Percentiles rank a stretch among this genome's conserved stretches.
Evolutionary conservation across 306 rosid species (phyloP).

Genomic region (Vigna mungo): DNA sequence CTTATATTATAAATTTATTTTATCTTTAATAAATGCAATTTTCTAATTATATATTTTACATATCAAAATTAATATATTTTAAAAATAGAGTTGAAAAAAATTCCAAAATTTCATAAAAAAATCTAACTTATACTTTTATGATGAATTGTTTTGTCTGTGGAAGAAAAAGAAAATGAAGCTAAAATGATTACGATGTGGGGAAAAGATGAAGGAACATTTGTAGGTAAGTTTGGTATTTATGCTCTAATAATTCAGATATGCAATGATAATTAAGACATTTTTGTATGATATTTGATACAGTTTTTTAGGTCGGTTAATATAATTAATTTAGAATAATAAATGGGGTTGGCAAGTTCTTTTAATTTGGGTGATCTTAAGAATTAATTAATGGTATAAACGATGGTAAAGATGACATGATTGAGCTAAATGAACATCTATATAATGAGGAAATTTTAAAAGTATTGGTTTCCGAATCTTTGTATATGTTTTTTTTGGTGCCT

Average conservation of each 20-base stretch:
- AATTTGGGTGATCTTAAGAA: constrained; percentile 32
- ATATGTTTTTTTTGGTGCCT: constrained; percentile 27
- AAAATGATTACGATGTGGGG: background rate
- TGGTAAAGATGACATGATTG: constrained; percentile 35
- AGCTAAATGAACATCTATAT: constrained; percentile 50
- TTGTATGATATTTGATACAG: constrained; percentile 60
- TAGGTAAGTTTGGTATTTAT: constrained; percentile 30
- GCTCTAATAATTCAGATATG: constrained; percentile 45
- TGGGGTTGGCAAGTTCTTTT: constrained; percentile 32
- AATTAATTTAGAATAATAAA: constrained; percentile 44
- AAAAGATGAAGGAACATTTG: constrained; percentile 26
- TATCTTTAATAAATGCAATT: too few species aligned
- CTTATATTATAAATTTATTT: too few species aligned
- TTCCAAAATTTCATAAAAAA: too few species aligned
- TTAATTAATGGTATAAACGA: constrained; percentile 6
- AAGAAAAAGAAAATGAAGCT: too few species aligned
- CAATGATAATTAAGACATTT: constrained; percentile 39
- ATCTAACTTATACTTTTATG: too few species aligned
- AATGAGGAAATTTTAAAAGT: constrained; percentile 9
- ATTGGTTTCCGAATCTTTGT: constrained; percentile 34
- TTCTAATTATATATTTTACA: too few species aligned
- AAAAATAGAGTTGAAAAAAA: too few species aligned
- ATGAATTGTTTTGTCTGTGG: too few species aligned
- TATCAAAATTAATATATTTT: too few species aligned
- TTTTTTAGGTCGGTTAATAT: constrained; percentile 52